Percentiles rank a stretch among this genome's conserved stretches.
These are phyloP conservation scores for Hirsutella minnesotensis DNA, from an alignment of 2,329 filamentous ascomycete species.

Conservation along the genomic window DNA sequence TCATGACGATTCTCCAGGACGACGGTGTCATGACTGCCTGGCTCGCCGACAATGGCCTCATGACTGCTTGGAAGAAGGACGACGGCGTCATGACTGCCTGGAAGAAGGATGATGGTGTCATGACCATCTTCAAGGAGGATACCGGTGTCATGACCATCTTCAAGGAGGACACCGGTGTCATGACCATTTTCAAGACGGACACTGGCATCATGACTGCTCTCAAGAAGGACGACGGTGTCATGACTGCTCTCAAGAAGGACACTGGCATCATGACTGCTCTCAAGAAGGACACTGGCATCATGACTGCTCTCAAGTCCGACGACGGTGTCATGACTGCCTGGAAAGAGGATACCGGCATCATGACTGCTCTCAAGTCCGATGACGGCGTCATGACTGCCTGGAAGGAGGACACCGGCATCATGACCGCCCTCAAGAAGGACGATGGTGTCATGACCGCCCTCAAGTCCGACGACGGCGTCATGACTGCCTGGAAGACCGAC, in stretches of 20 bases:
- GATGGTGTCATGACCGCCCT: too few species aligned
- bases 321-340: conserved; percentile 1
- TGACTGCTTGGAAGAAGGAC: conserved; percentile 10
- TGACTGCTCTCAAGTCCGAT: too few species aligned
- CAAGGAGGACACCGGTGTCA: conserved; percentile 6
- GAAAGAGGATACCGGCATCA: background rate
- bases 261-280: background rate
- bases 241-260: background rate
- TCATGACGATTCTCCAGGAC: conserved; percentile 7
- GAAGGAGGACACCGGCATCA: background rate
- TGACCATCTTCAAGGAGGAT: background rate
- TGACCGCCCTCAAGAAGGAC: background rate
- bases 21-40: background rate
- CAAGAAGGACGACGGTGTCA: background rate
- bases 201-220: background rate
- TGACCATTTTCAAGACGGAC: conserved; percentile 6
- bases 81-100: conserved; percentile 6
- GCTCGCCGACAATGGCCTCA: background rate
- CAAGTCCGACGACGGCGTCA: too few species aligned
- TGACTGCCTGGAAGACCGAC: background rate
- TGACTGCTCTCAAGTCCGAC: background rate
- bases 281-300: background rate
- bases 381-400: too few species aligned
- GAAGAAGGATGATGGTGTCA: conserved; percentile 1
- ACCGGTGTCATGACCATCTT: conserved; percentile 6